A percentile compares a stretch with the other conserved stretches of the same genome.
Conservation (phyloP, 805 yeast genomes). For the Wilhelminamyces savonicus region DNA sequence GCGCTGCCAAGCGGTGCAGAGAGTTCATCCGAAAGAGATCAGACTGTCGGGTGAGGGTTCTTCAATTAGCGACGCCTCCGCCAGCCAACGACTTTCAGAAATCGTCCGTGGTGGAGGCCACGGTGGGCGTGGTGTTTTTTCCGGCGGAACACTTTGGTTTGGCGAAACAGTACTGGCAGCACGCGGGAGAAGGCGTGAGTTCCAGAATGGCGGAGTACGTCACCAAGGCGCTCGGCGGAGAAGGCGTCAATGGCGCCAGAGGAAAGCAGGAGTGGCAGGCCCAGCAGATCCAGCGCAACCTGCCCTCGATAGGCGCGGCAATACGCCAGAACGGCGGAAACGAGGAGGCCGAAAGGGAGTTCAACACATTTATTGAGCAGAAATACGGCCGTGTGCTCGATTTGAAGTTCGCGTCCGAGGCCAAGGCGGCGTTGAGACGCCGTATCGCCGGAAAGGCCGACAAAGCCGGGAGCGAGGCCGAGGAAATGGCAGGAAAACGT, state of each 20-base stretch:
- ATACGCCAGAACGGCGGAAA: constrained; percentile 15
- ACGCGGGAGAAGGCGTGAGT: constrained; percentile 93
- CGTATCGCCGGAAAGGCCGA: constrained; percentile 68
- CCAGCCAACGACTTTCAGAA: constrained; percentile 57
- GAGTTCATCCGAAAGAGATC: constrained; percentile 55
- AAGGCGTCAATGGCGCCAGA: constrained; percentile 1
- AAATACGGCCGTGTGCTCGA: constrained; percentile 88
- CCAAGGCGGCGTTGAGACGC: constrained; percentile 65
- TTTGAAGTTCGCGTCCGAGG: constrained; percentile 65
- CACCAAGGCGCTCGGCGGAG: constrained; percentile 44
- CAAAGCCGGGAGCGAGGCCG: constrained; percentile 24
- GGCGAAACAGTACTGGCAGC: constrained; percentile 93
- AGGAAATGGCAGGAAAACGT: constrained; percentile 21
- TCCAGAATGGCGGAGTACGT: constrained; percentile 86
- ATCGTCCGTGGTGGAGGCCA: constrained; percentile 55
- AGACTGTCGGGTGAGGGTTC: constrained; percentile 40
- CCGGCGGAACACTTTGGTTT: constrained; percentile 50
- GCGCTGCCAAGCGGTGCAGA: constrained; percentile 79
- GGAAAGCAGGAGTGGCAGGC: constrained; percentile 31
- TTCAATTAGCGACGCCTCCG: constrained; percentile 67
- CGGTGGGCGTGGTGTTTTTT: constrained; percentile 75
- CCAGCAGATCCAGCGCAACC: constrained; percentile 21
- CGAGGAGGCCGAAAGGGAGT: constrained; percentile 43
- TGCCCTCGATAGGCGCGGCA: constrained; percentile 27
- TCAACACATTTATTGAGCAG: constrained; percentile 70